A percentile compares a stretch with the other conserved stretches of the same genome.
Evolutionary conservation across 2,329 filamentous ascomycete genomes (phyloP).

Genomic region (Monilinia polystroma): DNA sequence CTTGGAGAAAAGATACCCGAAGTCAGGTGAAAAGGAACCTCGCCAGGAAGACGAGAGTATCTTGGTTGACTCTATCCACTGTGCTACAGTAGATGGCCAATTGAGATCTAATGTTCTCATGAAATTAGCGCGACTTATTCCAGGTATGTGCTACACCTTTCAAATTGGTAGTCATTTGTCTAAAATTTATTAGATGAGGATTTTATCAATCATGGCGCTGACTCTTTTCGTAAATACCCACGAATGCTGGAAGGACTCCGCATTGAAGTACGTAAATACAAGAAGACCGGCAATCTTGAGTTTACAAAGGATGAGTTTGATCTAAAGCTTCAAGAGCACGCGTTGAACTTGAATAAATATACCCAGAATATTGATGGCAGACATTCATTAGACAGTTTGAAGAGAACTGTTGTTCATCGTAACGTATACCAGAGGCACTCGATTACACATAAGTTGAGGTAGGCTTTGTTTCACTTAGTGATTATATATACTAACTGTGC

Average conservation of each 20-base stretch:
- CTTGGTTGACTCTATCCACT: constrained; percentile 1
- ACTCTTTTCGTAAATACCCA: not conserved
- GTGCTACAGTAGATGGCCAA: not conserved
- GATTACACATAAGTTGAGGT: constrained; percentile 14
- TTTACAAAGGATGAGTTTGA: not conserved
- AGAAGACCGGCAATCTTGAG: not conserved
- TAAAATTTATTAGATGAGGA: not conserved
- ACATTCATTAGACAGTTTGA: not conserved
- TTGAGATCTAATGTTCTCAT: not conserved
- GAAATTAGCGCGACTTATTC: not conserved
- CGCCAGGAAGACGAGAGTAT: not conserved
- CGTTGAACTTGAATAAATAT: not conserved
- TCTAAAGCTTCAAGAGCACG: not conserved
- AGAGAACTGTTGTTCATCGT: not conserved
- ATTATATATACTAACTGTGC: not conserved
- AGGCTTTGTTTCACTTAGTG: not conserved
- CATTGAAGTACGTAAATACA: constrained; percentile 16
- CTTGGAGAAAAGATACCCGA: constrained; percentile 14
- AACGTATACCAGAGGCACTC: not conserved
- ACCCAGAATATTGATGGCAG: not conserved
- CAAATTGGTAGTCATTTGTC: not conserved
- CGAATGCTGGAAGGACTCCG: constrained; percentile 7
- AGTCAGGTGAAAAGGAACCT: not conserved
- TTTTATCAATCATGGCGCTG: not conserved
- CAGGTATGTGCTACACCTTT: not conserved